Conservation (phyloP, 345 rosid species). For the Punica granatum region DNA sequence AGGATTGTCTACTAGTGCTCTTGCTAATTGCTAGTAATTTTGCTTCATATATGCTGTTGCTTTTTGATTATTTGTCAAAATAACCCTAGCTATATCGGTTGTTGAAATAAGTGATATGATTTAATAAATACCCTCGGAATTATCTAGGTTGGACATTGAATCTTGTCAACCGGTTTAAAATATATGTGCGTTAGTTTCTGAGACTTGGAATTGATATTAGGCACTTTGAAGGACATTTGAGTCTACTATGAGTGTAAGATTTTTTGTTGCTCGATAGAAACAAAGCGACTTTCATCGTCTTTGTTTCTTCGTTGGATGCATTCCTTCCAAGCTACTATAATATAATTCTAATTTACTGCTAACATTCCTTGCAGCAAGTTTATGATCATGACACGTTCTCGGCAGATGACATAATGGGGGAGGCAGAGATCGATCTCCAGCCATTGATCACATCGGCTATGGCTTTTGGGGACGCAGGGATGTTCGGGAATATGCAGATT, state of each 20-base stretch:
- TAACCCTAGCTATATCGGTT: no score
- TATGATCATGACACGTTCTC: conserved; percentile 86
- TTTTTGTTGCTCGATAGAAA: neutral
- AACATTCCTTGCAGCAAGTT: conserved; percentile 50
- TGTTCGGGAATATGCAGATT: conserved; percentile 91
- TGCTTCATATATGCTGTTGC: neutral
- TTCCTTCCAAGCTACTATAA: neutral
- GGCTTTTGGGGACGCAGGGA: conserved; percentile 84
- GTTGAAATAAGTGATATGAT: no score
- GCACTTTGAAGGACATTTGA: no score
- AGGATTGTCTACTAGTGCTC: neutral
- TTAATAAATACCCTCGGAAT: no score
- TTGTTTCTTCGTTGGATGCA: neutral
- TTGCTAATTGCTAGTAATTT: neutral
- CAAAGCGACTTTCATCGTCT: neutral
- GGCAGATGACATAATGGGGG: conserved; percentile 98
- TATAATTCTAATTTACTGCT: neutral
- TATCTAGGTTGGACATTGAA: neutral
- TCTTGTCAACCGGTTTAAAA: no score
- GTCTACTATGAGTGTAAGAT: no score
- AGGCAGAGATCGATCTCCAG: conserved; percentile 87
- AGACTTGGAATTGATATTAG: neutral
- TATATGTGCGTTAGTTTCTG: neutral
- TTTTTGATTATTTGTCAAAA: no score
- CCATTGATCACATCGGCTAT: conserved; percentile 88